phyloP scores from a whole-genome alignment of 768 basidiomycete species.

The Tubosaeta sp. region DNA sequence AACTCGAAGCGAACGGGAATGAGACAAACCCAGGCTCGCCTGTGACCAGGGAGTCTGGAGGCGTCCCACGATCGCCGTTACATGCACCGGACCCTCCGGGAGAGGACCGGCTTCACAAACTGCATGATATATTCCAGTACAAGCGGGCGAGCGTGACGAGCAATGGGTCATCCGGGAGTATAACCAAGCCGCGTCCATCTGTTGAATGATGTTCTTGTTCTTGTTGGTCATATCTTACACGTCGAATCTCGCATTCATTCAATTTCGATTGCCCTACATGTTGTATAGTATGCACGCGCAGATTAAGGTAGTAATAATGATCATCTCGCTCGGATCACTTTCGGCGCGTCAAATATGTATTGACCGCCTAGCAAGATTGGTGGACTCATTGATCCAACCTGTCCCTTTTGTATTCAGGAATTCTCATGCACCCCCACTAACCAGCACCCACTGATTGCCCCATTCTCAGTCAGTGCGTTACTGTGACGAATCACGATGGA shows the following conservation, averaged over 20 bases:
- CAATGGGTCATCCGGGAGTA: conserved; percentile 35
- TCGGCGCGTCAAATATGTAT: conserved; percentile 2
- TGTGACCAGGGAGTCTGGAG: conserved; percentile 24
- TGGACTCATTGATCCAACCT: too few species aligned
- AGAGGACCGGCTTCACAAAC: conserved; percentile 65
- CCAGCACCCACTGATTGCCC: too few species aligned
- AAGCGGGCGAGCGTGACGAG: conserved; percentile 58
- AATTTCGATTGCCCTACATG: conserved; percentile 17
- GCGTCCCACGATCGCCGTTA: conserved; percentile 34
- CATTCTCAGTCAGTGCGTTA: too few species aligned
- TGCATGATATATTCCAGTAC: conserved; percentile 84
- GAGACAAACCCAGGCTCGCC: conserved; percentile 35
- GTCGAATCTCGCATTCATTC: background rate
- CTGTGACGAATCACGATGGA: too few species aligned
- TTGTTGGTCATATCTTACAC: too few species aligned
- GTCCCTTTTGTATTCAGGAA: too few species aligned
- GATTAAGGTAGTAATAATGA: conserved; percentile 18
- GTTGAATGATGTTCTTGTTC: conserved; percentile 14
- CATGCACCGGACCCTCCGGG: conserved; percentile 33
- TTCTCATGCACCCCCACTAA: too few species aligned
- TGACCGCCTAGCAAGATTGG: too few species aligned
- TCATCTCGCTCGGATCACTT: too few species aligned
- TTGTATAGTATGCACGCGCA: conserved; percentile 28
- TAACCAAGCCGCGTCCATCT: conserved; percentile 10
- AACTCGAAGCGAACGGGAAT: conserved; percentile 55